Conservation (phyloP, 495 filamentous ascomycete genomes). For the Platismatia glauca region DNA sequence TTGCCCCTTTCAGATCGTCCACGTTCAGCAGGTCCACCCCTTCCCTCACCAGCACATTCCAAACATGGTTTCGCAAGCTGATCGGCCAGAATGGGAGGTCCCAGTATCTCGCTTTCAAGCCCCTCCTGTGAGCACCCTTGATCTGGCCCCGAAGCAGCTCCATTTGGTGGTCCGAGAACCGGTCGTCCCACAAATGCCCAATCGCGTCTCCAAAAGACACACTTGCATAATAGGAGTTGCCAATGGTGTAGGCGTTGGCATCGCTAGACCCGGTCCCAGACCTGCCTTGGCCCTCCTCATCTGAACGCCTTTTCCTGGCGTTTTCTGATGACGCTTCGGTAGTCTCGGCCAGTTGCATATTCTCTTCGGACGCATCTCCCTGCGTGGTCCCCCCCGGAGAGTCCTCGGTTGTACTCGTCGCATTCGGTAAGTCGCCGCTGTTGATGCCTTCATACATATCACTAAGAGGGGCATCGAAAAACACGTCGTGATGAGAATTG, state of each 20-base stretch:
- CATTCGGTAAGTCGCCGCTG: constrained; percentile 5
- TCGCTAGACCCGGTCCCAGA: constrained; percentile 1
- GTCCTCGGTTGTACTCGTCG: not conserved
- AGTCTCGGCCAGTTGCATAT: not conserved
- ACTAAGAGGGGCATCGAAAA: constrained; percentile 42
- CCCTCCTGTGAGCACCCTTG: constrained; percentile 55
- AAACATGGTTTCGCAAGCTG: constrained; percentile 62
- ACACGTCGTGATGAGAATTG: constrained; percentile 40
- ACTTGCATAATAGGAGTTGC: constrained; percentile 43
- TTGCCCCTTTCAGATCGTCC: constrained; percentile 47
- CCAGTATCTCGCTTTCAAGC: constrained; percentile 73
- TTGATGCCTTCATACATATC: constrained; percentile 18
- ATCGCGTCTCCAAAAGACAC: constrained; percentile 32
- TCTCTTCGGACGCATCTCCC: not conserved
- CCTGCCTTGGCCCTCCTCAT: constrained; percentile 16
- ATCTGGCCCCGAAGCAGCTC: constrained; percentile 54
- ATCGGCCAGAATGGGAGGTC: constrained; percentile 68
- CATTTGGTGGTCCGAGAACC: constrained; percentile 41
- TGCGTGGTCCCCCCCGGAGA: not conserved
- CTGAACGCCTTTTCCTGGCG: constrained; percentile 3
- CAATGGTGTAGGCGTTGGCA: constrained; percentile 27
- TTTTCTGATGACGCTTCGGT: not conserved
- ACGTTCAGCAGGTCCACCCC: constrained; percentile 64
- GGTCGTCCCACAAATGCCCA: constrained; percentile 26
- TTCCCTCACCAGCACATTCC: constrained; percentile 61